Conservation (phyloP, 164 flowering plant species). For the Saururus chinensis region DNA sequence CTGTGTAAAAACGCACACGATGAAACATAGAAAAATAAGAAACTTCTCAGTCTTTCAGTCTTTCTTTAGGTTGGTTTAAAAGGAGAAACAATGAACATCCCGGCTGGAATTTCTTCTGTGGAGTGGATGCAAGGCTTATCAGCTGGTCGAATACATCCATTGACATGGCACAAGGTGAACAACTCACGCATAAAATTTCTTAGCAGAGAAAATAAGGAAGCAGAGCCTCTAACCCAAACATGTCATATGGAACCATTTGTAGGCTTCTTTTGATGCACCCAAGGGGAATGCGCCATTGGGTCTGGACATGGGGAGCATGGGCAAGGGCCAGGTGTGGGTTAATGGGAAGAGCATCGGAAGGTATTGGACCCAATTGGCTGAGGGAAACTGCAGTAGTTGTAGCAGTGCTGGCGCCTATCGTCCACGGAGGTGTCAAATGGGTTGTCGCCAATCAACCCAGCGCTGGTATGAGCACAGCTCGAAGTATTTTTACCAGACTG, state of each 20-base stretch:
- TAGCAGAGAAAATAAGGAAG: background rate
- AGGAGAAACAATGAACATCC: slow-evolving; percentile 77
- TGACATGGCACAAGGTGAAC: slow-evolving; percentile 88
- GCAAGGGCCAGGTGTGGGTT: slow-evolving; percentile 92
- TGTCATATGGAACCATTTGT: slow-evolving; percentile 8
- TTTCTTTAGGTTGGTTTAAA: slow-evolving; percentile 60
- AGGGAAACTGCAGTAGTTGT: slow-evolving; percentile 60
- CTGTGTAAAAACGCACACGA: background rate
- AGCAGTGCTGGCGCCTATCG: slow-evolving; percentile 66
- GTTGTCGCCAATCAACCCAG: slow-evolving; percentile 87
- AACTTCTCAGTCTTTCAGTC: background rate
- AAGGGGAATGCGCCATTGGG: slow-evolving; percentile 77
- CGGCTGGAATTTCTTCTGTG: slow-evolving; percentile 40
- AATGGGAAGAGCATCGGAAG: slow-evolving; percentile 95
- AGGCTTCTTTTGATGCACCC: slow-evolving; percentile 83
- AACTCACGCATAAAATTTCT: background rate
- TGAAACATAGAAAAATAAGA: too few species aligned
- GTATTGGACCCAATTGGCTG: slow-evolving; percentile 72
- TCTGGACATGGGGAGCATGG: slow-evolving; percentile 85
- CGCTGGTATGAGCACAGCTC: slow-evolving; percentile 45
- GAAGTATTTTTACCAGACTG: background rate
- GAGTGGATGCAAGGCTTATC: slow-evolving; percentile 56
- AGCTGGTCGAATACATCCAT: slow-evolving; percentile 34
- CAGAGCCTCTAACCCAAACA: too few species aligned
- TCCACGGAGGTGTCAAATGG: slow-evolving; percentile 57